These are phyloP conservation scores for Pleurotus platypus DNA, from an alignment of 768 basidiomycete genomes.

Conservation along the genomic window DNA sequence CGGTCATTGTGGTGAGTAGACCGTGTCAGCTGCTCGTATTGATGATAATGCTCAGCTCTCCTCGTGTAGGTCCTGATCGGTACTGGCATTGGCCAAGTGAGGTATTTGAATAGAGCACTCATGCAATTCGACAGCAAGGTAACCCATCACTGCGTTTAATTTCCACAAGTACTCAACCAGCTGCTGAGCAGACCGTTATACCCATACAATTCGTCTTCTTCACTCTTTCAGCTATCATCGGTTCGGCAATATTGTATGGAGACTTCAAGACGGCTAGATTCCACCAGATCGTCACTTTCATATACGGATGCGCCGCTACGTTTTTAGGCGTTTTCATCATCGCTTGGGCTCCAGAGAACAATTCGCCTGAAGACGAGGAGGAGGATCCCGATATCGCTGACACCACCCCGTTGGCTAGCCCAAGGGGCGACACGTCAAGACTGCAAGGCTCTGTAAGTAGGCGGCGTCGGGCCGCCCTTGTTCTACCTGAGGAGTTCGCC, in stretches of 20 bases:
- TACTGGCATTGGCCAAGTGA: constrained; percentile 82
- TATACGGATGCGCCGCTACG: constrained; percentile 87
- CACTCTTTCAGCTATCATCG: constrained; percentile 88
- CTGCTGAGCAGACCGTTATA: constrained; percentile 65
- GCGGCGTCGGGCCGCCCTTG: constrained; percentile 36
- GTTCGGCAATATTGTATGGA: constrained; percentile 90
- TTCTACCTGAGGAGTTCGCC: constrained; percentile 42
- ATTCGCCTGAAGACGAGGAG: constrained; percentile 24
- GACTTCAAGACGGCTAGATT: constrained; percentile 85
- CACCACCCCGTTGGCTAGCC: background rate
- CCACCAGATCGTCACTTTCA: constrained; percentile 78
- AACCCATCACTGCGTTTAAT: constrained; percentile 9
- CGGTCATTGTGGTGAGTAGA: constrained; percentile 59
- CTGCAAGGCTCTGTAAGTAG: constrained; percentile 20
- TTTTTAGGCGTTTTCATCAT: constrained; percentile 89
- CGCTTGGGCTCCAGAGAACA: constrained; percentile 52
- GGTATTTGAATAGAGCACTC: constrained; percentile 80
- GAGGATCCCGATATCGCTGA: constrained; percentile 16
- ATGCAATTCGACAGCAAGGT: constrained; percentile 95
- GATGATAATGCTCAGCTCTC: constrained; percentile 9
- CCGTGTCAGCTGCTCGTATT: background rate
- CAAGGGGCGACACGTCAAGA: background rate
- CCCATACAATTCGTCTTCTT: constrained; percentile 95
- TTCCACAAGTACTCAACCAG: background rate
- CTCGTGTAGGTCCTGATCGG: constrained; percentile 53